These are phyloP conservation scores for Oropetium thomaeum DNA, from an alignment of 176 grass and related monocot genomes.

Conservation along the genomic window DNA sequence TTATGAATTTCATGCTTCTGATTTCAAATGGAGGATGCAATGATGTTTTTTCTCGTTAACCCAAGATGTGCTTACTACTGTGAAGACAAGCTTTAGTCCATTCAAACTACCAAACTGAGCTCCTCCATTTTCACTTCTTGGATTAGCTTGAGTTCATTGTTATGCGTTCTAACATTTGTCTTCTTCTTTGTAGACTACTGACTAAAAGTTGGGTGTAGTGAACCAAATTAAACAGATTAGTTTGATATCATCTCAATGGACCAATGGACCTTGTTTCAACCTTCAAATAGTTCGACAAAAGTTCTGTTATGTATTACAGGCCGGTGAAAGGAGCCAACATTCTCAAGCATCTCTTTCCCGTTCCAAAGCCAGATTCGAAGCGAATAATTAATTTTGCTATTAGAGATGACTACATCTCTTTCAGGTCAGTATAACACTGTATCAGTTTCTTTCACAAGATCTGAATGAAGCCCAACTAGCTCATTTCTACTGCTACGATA, in stretches of 20 bases:
- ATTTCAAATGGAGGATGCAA: background rate
- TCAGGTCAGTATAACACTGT: slow-evolving; percentile 51
- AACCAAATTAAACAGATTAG: background rate
- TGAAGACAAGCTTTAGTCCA: slow-evolving; percentile 36
- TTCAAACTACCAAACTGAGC: slow-evolving; percentile 31
- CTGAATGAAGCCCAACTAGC: too few relatives aligned
- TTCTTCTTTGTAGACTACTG: background rate
- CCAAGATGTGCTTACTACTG: slow-evolving; percentile 10
- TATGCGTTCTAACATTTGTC: background rate
- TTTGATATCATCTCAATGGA: too few relatives aligned
- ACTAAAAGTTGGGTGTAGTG: background rate
- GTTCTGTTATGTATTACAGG: slow-evolving; percentile 39
- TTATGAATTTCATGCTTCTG: background rate
- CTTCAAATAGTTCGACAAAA: background rate
- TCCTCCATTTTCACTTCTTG: background rate
- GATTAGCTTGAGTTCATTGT: background rate
- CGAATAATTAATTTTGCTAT: slow-evolving; percentile 90
- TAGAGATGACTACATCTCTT: slow-evolving; percentile 74
- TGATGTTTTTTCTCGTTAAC: slow-evolving; percentile 39
- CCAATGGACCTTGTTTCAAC: background rate
- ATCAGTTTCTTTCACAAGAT: background rate
- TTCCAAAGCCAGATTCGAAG: slow-evolving; percentile 76
- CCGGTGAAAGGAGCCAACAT: slow-evolving; percentile 85
- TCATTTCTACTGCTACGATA: background rate
- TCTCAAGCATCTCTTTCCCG: slow-evolving; percentile 89